Evolutionary conservation across 208 protist species (phyloP), one percentile per base, ranked within the genome.

Genomic region (Trypanosoma congolense): DNA sequence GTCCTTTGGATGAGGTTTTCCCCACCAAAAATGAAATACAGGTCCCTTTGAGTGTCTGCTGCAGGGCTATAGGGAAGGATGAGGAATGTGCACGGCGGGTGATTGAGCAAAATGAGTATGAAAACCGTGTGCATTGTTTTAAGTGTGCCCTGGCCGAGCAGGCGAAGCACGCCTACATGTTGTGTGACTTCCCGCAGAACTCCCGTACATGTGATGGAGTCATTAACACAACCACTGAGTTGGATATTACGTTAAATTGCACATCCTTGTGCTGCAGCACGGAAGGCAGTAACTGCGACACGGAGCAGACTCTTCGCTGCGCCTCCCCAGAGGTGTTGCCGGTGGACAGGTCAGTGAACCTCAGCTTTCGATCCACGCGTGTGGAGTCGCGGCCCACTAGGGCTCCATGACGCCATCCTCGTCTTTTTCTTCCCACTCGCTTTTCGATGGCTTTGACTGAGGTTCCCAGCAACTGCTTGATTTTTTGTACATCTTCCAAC

Each of bases 51-150:
- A 38, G 6, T 56, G 22, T 19, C 26, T 28, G 33, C 8, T 57
- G 55, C 45, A 55, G 56, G 2, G 54, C 49, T 14, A 44, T 67
- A 38, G 36, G 29, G 30, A 22, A 42, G 3, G 60, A 62, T 21
- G 77, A 83, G 50, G 29, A 58, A 18, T 22, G 9, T 0, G 9
- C 3, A 22, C 77, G 77, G 3, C 35, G 33, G 19, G 38, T 24
- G 5, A 22, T 79, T 0, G 29, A 57, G 10, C 53, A 43, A 21
- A 54, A 35, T 3, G 77, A 83, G 35, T 29, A 67, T 47, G 44
- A 38, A 0, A 14, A 19, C 0, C 77, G 77, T 40, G 69, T 68
- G 14, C 16, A 31, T 4, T 63, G 38, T 48, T 50, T 49, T 4
- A 55, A 56, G 38, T 63, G 3, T 0, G 47, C 47, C 10, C 48